Evolutionary conservation across 2,329 filamentous ascomycete genomes (phyloP).

Genomic region (Neurospora sp.): DNA sequence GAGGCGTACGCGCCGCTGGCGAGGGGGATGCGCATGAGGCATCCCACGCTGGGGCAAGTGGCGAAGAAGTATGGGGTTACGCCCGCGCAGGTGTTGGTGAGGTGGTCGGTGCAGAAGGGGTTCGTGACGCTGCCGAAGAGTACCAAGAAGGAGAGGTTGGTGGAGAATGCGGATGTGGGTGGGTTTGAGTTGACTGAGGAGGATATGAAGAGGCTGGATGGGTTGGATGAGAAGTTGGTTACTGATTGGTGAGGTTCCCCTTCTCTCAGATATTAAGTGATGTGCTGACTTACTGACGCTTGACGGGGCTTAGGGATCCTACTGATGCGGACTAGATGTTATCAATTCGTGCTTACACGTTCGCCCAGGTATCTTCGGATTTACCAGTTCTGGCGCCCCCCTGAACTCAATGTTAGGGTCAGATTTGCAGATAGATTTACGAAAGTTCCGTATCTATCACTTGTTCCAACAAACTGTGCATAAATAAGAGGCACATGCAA

Average conservation of each 20-base stretch:
- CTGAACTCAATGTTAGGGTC: not conserved
- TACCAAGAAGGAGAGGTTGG: constrained; percentile 48
- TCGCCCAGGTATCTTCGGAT: not conserved
- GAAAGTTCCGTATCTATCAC: not conserved
- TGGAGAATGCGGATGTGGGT: constrained; percentile 54
- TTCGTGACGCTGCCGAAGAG: constrained; percentile 70
- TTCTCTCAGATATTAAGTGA: not conserved
- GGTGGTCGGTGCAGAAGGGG: constrained; percentile 69
- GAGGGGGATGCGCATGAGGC: constrained; percentile 58
- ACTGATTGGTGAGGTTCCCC: constrained; percentile 48
- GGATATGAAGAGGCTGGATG: constrained; percentile 56
- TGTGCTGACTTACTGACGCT: not conserved
- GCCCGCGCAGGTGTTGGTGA: constrained; percentile 63
- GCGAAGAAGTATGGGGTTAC: constrained; percentile 61
- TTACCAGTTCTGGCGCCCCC: not conserved
- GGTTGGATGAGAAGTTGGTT: constrained; percentile 61
- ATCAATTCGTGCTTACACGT: not conserved
- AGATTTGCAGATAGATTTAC: not conserved
- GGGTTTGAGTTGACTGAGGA: constrained; percentile 49
- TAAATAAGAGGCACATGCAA: not conserved
- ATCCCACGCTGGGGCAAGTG: constrained; percentile 48
- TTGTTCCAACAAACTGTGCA: not conserved
- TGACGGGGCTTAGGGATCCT: constrained; percentile 10
- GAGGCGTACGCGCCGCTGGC: constrained; percentile 76
- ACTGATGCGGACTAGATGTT: constrained; percentile 10